Evolutionary conservation across 2,329 filamentous ascomycete genomes (phyloP), one percentile per base, ranked within the genome.

Genomic region (Dothiorella sarmentorum): DNA sequence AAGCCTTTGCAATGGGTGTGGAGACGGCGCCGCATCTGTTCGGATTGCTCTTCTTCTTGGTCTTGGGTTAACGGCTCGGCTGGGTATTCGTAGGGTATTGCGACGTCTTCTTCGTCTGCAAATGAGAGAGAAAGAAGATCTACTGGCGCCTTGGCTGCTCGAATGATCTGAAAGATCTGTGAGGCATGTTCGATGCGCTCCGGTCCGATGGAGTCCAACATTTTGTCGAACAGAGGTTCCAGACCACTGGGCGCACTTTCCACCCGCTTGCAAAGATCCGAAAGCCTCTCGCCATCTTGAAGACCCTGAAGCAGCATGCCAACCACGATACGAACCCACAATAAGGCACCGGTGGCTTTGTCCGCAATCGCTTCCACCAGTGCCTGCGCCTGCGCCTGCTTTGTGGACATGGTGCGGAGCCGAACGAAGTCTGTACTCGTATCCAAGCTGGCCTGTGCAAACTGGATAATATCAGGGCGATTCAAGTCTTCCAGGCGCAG

Each of bases 211-310:
- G 22, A 60, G 1, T 61, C 26, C 2, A 69, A 42, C 17, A 68
- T 66, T 11, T 61, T 56, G 1, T 56, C 13, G 59, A 64, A 68
- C 18, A 63, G 60, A 5, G 53, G 26, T 26, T 69, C 62, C 3
- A 69, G 44, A 20, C 64, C 65, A 2, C 44, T 7, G 2, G 67
- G 68, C 10, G 66, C 26, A 4, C 24, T 17, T 3, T 60, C 37
- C 1, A 70, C 43, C n/a, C 67, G 31, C 11, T 35, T 26, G 18
- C 62, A 59, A 6, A 69, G 60, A 33, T 65, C 56, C 11, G 27
- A 31, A 3, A 68, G 55, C 2, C 51, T 45, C 53, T 68, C 66
- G 1, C 33, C 43, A 52, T 62, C 40, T 4, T 22, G n/a, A n/a
- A 60, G 43, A 9, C 60, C 60, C 20, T 58, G 11, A 9, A 58